Conservation (phyloP, 2,329 filamentous ascomycete species). For the Zelopaecilomyces penicillatus region DNA sequence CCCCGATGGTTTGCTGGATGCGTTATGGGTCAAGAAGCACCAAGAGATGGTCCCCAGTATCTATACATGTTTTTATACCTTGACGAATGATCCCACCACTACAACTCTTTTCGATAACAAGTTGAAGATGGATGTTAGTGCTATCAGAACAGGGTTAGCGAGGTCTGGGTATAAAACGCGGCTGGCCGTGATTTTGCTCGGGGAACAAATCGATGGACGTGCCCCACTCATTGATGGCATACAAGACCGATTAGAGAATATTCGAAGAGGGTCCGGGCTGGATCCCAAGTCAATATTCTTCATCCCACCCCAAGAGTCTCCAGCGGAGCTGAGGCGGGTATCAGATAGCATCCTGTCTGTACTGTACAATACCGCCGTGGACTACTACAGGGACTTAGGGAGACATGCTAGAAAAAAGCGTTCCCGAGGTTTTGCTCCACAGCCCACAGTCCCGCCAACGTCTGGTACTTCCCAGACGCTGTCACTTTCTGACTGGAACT, state of each 20-base stretch:
- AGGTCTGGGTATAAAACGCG: conserved; percentile 70
- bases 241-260: conserved; percentile 64
- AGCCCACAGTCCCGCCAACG: conserved; percentile 74
- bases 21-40: conserved; percentile 81
- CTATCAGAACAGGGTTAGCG: conserved; percentile 58
- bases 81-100: conserved; percentile 64
- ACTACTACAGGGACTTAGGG: conserved; percentile 92
- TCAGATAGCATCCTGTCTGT: conserved; percentile 63
- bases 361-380: conserved; percentile 66
- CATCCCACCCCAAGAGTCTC: conserved; percentile 64
- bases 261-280: conserved; percentile 69
- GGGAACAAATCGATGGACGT: conserved; percentile 18
- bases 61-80: conserved; percentile 71
- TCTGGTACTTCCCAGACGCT: conserved; percentile 77
- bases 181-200: conserved; percentile 57
- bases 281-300: conserved; percentile 84
- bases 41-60: conserved; percentile 75
- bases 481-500: conserved; percentile 82
- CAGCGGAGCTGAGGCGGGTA: conserved; percentile 63
- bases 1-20: conserved; percentile 79
- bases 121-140: conserved; percentile 79
- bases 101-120: conserved; percentile 77
- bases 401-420: conserved; percentile 86
- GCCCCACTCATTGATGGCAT: conserved; percentile 53
- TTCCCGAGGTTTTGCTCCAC: conserved; percentile 66